Evolutionary conservation across 257 asterid species (phyloP).

Genomic region (Solanum rostratum): DNA sequence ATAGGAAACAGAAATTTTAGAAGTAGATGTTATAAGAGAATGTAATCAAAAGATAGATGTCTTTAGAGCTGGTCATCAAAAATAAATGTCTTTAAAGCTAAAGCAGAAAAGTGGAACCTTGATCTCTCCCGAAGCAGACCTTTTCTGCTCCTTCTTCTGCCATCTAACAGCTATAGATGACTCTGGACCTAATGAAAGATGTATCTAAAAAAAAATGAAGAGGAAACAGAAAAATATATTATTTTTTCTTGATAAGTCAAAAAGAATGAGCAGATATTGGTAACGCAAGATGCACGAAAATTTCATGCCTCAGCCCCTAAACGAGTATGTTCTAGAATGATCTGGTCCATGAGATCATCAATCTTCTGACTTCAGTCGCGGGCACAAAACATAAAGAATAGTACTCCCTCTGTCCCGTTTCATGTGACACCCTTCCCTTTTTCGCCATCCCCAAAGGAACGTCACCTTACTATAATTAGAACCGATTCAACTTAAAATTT

Average conservation of each 20-base stretch:
- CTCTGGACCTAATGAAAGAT: slow-evolving; percentile 74
- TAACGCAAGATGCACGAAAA: not conserved
- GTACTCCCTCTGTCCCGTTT: too few relatives aligned
- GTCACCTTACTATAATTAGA: too few relatives aligned
- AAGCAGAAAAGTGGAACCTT: slow-evolving; percentile 42
- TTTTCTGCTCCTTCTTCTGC: slow-evolving; percentile 69
- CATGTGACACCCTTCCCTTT: too few relatives aligned
- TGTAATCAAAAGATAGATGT: not conserved
- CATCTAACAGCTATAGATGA: slow-evolving; percentile 84
- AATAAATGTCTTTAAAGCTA: not conserved
- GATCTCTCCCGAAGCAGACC: slow-evolving; percentile 78
- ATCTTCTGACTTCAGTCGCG: not conserved
- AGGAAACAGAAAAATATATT: not conserved
- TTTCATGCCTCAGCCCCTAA: not conserved
- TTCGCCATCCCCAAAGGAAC: too few relatives aligned
- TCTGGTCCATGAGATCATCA: not conserved
- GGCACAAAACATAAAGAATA: not conserved
- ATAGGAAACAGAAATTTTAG: not conserved
- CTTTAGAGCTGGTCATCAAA: not conserved
- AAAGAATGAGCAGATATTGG: not conserved
- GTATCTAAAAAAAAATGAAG: slow-evolving; percentile 43
- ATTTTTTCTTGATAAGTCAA: not conserved
- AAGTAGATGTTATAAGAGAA: not conserved
- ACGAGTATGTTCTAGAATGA: not conserved
- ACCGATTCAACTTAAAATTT: too few relatives aligned